phyloP scores from a whole-genome alignment of 805 yeast genomes.

The Priceomyces medius region DNA sequence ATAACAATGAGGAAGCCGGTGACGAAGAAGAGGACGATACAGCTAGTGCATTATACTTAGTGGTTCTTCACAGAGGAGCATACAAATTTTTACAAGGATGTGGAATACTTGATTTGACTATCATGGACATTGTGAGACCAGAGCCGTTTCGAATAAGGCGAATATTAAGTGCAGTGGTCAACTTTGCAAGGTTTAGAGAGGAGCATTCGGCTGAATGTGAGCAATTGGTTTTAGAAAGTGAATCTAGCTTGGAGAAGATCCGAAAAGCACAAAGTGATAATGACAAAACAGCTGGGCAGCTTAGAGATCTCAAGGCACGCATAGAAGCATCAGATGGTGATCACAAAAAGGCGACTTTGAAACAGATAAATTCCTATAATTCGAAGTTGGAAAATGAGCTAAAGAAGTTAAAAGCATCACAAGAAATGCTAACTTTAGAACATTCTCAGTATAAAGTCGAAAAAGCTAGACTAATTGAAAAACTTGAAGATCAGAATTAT shows the following conservation, averaged over 20 bases:
- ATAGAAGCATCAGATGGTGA: conserved; percentile 26
- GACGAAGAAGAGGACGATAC: conserved; percentile 33
- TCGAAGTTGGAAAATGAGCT: conserved; percentile 59
- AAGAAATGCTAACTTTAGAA: conserved; percentile 60
- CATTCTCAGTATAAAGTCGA: conserved; percentile 63
- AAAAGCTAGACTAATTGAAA: conserved; percentile 56
- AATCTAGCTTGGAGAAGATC: conserved; percentile 41
- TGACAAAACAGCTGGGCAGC: conserved; percentile 36
- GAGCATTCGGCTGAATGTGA: conserved; percentile 71
- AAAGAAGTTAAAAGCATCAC: conserved; percentile 56
- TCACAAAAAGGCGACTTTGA: conserved; percentile 35
- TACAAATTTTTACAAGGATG: conserved; percentile 64
- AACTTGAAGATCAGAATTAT: conserved; percentile 60
- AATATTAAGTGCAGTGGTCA: conserved; percentile 77
- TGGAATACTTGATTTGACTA: conserved; percentile 74
- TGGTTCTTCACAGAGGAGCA: conserved; percentile 60
- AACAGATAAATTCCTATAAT: conserved; percentile 46
- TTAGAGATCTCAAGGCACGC: conserved; percentile 30
- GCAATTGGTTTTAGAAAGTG: conserved; percentile 55
- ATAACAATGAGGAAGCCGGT: conserved; percentile 12
- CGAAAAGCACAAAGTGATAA: conserved; percentile 41
- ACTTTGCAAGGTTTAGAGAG: conserved; percentile 81
- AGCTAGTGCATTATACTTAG: conserved; percentile 42
- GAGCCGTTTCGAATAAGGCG: conserved; percentile 66
- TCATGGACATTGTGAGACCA: conserved; percentile 74